Evolutionary conservation across 345 rosid genomes (phyloP).

Genomic region (Populus alba): DNA sequence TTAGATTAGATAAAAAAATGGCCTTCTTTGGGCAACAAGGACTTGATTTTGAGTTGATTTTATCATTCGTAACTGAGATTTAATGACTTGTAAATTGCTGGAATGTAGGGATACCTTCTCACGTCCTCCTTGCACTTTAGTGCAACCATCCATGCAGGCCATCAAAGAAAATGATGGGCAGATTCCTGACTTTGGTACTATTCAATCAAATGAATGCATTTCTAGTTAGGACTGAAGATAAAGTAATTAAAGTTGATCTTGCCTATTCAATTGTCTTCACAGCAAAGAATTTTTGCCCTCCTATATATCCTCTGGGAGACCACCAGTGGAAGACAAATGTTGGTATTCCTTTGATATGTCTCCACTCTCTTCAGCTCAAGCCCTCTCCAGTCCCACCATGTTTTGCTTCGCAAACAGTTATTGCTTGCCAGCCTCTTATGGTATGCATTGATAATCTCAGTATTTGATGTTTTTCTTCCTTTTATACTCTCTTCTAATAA

Average conservation of each 20-base stretch:
- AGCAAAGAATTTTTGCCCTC: constrained; percentile 82
- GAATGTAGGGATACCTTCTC: constrained; percentile 85
- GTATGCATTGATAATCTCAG: constrained; percentile 39
- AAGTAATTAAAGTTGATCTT: background rate
- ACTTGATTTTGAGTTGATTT: background rate
- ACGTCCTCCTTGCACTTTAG: constrained; percentile 79
- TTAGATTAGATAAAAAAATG: background rate
- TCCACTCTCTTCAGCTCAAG: constrained; percentile 83
- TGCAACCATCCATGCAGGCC: constrained; percentile 83
- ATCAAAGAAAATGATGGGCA: constrained; percentile 40
- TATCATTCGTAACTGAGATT: background rate
- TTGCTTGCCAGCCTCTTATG: constrained; percentile 90
- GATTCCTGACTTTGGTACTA: constrained; percentile 79
- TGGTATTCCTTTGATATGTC: constrained; percentile 72
- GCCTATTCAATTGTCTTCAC: constrained; percentile 23
- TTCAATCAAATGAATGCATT: background rate
- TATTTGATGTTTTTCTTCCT: background rate
- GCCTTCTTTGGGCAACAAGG: background rate
- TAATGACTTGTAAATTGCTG: constrained; percentile 21
- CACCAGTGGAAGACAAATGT: constrained; percentile 60
- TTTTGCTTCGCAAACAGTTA: constrained; percentile 78
- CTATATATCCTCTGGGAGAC: constrained; percentile 79
- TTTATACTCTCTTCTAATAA: constrained; percentile 1
- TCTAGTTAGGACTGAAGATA: background rate
- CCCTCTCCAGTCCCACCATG: constrained; percentile 86